Base-by-base conservation (phyloP, 1,139 yeast species). In the Protomyces inundatus region DNA sequence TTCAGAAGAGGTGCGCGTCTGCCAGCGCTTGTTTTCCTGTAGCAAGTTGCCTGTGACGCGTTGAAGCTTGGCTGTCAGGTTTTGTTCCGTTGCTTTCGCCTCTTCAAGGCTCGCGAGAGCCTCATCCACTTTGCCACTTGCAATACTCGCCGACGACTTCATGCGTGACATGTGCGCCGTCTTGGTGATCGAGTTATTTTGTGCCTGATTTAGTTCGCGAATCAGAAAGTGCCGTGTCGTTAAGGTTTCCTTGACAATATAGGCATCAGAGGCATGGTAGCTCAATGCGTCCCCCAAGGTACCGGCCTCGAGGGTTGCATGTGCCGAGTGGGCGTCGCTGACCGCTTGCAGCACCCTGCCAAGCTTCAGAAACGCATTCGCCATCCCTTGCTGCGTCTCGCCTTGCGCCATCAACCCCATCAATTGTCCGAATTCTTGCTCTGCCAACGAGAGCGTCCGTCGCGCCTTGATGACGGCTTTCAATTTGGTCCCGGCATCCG, bases 151-250 rank as follows among this genome's bases (percentile, higher is more conserved):
- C 68, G 86, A 87, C 67, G 83, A 85, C 71, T 89, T 87, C 64
- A 91, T 80, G 69, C 86, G 86, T 36, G 87, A 82, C 0, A 96
- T 96, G 12, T 83, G 81, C 60, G 84, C 82, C 70, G 89, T 96
- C 71, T 84, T 88, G 35, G 83, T 75, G 69, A 82, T 83, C 1
- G 96, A 84, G 66, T 81, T 83, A 4, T 84, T 82, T 72, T 91
- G 96, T 0, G 97, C 95, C 70, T 84, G 88, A 34, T 83, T 73
- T 61, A 90, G 78, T 69, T 95, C 98, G 65, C 97, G 81, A 96
- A 93, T 93, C 55, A 93, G 77, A 65, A 93, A 79, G 74, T 95
- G 97, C 65, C 98, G 81, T 74, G 91, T 91, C 0, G 98, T 95
- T 65, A 93, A 78, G 0, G 97, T 88, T 74, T 93, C 98, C 50